Base-by-base conservation (phyloP, 2,329 filamentous ascomycete genomes). In the Mycosphaerella sp. region DNA sequence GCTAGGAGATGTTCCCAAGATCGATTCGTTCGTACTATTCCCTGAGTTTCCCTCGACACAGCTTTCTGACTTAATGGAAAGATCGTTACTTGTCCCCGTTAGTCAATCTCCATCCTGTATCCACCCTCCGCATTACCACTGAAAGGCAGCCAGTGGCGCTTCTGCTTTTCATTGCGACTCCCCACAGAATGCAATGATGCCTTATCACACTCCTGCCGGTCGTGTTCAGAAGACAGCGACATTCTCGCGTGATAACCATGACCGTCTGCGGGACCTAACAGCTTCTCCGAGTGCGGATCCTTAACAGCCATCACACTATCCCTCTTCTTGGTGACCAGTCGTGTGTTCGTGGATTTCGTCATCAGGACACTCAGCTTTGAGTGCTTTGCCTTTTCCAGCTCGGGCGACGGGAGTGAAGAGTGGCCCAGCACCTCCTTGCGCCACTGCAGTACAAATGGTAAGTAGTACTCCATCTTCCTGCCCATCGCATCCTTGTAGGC, bases 171-270 rank as follows among this genome's bases (percentile, higher is more conserved):
- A 17, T 42, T 40, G 27, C 45, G 21, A 28, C 39, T 48, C 9
- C 45, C 45, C 36, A 17, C 14, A 13, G 45, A 48, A 48, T 48
- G 27, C 17, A 48, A 16, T 16, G 39, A 42, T 12, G 41, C 13
- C 28, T 34, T 41, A 37, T 48, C 45, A 7, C 14, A 8, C 6
- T 48, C 45, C 45, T 48, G 45, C 18, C 28, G 36, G 32, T 48
- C 45, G 18, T 42, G 37, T 30, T 48, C 45, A 35, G 21, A 41
- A 7, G 45, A 41, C 27, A 18, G 12, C 27, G 45, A 48, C 27
- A 48, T 41, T 41, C 37, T 48, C 30, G 45, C 45, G 17, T 48
- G 45, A 12, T 48, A 48, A 17, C 45, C 45, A 13, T 36, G 36
- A 21, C 37, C 32, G n/a, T 28, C 45, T 13, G 27, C 12, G n/a